Evolutionary conservation across 208 protist species (phyloP).

Genomic region (Borovskyia barvae): DNA sequence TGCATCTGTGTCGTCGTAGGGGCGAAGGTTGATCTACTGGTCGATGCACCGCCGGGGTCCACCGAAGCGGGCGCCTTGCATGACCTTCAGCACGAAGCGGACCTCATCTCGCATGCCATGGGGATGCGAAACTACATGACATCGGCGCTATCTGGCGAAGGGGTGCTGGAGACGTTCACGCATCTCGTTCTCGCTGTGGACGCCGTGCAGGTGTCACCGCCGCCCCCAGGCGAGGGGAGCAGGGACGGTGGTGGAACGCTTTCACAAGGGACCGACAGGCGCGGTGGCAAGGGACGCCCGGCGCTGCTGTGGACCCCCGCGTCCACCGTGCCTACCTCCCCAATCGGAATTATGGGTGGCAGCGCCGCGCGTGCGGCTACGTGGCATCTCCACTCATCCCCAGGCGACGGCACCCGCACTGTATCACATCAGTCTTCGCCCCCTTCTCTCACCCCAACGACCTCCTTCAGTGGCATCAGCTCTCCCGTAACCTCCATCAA

Average conservation of each 20-base stretch:
- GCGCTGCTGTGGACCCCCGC: slow-evolving; percentile 16
- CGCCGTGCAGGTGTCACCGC: slow-evolving; percentile 33
- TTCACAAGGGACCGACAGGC: background rate
- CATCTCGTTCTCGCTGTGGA: slow-evolving; percentile 43
- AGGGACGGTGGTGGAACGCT: background rate
- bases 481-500: no score
- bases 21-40: slow-evolving; percentile 35
- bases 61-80: background rate
- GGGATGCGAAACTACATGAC: slow-evolving; percentile 43
- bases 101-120: slow-evolving; percentile 36
- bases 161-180: slow-evolving; percentile 44
- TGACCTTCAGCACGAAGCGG: slow-evolving; percentile 24
- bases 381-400: no score
- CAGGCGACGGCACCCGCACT: no score
- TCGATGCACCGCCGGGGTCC: background rate
- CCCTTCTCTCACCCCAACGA: no score
- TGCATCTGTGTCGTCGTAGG: slow-evolving; percentile 50
- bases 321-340: slow-evolving; percentile 5
- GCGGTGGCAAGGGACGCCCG: background rate
- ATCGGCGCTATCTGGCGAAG: slow-evolving; percentile 33
- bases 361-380: no score
- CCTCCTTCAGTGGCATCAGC: no score
- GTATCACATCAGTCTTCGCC: no score
- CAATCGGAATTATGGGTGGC: background rate
- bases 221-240: background rate